Evolutionary conservation across 2,329 filamentous ascomycete genomes (phyloP).

Genomic region (Tolypocladium album): DNA sequence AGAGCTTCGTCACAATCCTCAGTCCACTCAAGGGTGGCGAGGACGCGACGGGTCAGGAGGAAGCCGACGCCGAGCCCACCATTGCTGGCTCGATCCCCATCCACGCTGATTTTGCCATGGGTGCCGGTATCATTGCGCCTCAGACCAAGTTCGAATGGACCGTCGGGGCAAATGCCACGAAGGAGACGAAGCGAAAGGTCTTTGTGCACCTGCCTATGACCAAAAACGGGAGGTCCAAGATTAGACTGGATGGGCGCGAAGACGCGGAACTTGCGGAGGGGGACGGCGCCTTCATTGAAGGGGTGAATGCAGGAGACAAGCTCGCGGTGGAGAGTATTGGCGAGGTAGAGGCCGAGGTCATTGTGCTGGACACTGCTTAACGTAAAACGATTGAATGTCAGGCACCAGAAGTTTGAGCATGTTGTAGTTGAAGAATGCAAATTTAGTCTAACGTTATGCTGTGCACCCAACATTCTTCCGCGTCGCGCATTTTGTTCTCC

Average conservation of each 20-base stretch:
- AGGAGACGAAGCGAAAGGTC: conserved; percentile 54
- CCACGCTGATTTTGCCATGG: conserved; percentile 77
- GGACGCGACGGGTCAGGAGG: conserved; percentile 49
- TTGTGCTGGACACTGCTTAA: conserved; percentile 54
- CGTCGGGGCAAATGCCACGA: conserved; percentile 48
- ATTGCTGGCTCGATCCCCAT: conserved; percentile 65
- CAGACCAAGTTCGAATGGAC: conserved; percentile 59
- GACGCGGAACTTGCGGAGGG: conserved; percentile 60
- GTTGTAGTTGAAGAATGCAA: too few species aligned
- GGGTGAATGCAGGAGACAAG: conserved; percentile 52
- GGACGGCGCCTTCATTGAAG: conserved; percentile 68
- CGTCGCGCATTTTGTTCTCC: too few species aligned
- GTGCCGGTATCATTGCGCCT: conserved; percentile 61
- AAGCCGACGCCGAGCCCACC: conserved; percentile 50
- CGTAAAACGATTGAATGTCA: not conserved
- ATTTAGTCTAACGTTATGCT: too few species aligned
- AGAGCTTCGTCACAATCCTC: conserved; percentile 63
- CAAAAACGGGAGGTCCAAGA: conserved; percentile 61
- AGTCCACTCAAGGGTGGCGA: conserved; percentile 60
- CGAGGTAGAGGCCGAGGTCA: conserved; percentile 57
- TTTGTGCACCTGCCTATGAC: conserved; percentile 76
- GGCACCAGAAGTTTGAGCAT: too few species aligned
- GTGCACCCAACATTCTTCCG: too few species aligned
- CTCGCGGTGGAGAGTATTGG: conserved; percentile 57
- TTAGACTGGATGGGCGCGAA: conserved; percentile 55